phyloP scores from a whole-genome alignment of 2,329 filamentous ascomycete species.

The Thielaviopsis populi region DNA sequence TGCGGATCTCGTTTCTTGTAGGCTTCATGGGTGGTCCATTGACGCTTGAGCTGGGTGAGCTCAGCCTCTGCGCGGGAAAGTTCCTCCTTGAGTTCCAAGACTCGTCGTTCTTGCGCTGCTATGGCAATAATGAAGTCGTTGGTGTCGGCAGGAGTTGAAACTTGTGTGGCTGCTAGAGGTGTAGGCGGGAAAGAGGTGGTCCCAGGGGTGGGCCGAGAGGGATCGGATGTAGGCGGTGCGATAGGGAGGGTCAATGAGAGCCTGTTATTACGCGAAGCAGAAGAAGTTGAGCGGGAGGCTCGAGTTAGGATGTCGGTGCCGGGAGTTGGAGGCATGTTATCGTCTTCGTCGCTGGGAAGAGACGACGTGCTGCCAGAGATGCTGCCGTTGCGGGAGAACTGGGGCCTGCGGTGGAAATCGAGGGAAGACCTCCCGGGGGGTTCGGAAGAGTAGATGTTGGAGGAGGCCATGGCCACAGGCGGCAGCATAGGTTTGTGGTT shows the following conservation, averaged over 20 bases:
- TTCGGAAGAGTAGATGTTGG: constrained; percentile 13
- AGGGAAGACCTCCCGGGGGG: constrained; percentile 7
- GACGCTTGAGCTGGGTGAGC: constrained; percentile 60
- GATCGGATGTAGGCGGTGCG: constrained; percentile 36
- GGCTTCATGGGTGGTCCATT: constrained; percentile 66
- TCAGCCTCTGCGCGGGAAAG: constrained; percentile 68
- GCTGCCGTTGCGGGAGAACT: constrained; percentile 14
- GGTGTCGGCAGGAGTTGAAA: constrained; percentile 33
- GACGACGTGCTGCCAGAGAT: constrained; percentile 16
- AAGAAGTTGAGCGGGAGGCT: constrained; percentile 37
- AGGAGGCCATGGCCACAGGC: constrained; percentile 17
- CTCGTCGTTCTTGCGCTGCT: constrained; percentile 77
- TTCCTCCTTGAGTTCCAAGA: constrained; percentile 83
- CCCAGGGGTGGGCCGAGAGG: constrained; percentile 35
- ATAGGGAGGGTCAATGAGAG: constrained; percentile 49
- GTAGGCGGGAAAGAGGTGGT: constrained; percentile 23
- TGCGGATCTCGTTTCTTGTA: constrained; percentile 56
- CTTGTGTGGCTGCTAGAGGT: constrained; percentile 32
- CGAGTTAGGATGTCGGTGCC: constrained; percentile 30
- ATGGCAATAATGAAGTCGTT: constrained; percentile 72
- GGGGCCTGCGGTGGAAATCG: constrained; percentile 11
- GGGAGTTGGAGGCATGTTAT: constrained; percentile 26
- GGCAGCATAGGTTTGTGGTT: constrained; percentile 9
- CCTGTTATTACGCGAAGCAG: constrained; percentile 40
- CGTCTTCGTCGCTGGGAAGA: constrained; percentile 19